Evolutionary conservation across 2,329 filamentous ascomycete species (phyloP).

Genomic region (Apiospora malaysiana): DNA sequence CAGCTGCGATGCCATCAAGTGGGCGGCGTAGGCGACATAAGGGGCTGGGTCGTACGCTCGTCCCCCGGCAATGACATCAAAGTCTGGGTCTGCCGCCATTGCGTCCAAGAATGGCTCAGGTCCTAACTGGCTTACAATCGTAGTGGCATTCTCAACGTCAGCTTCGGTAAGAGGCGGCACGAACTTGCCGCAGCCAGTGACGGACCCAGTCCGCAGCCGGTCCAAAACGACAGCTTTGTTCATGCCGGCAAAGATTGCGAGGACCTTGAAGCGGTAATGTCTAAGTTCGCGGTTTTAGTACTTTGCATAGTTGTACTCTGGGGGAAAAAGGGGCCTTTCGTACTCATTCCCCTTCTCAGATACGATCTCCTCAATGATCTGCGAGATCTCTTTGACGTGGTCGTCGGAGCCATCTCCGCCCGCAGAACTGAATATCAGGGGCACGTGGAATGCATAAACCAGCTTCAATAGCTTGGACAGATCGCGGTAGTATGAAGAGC

Average conservation of each 20-base stretch:
- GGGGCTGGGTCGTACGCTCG: slow-evolving; percentile 49
- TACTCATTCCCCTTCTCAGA: slow-evolving; percentile 34
- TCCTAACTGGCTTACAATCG: slow-evolving; percentile 51
- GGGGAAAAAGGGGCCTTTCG: background rate
- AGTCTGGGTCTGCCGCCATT: slow-evolving; percentile 35
- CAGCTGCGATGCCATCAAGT: slow-evolving; percentile 28
- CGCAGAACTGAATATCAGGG: slow-evolving; percentile 50
- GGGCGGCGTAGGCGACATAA: slow-evolving; percentile 46
- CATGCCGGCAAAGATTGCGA: slow-evolving; percentile 48
- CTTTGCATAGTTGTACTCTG: background rate
- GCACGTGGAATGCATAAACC: slow-evolving; percentile 41
- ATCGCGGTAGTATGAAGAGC: slow-evolving; percentile 49
- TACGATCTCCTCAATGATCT: slow-evolving; percentile 46
- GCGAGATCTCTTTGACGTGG: slow-evolving; percentile 47
- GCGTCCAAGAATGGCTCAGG: slow-evolving; percentile 48
- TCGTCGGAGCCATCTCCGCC: slow-evolving; percentile 54
- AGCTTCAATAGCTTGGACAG: slow-evolving; percentile 45
- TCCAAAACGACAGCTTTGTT: slow-evolving; percentile 40
- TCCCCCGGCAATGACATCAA: slow-evolving; percentile 54
- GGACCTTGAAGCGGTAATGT: slow-evolving; percentile 39
- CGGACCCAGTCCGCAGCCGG: slow-evolving; percentile 35
- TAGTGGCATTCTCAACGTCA: slow-evolving; percentile 44
- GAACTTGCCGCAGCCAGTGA: slow-evolving; percentile 46
- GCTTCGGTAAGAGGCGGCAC: slow-evolving; percentile 46
- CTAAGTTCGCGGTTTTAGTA: slow-evolving; percentile 6